A percentile compares a stretch with the other conserved stretches of the same genome.
Conservation (phyloP, 192 early-diverging fungal genomes). For the Coemansia sp. region DNA sequence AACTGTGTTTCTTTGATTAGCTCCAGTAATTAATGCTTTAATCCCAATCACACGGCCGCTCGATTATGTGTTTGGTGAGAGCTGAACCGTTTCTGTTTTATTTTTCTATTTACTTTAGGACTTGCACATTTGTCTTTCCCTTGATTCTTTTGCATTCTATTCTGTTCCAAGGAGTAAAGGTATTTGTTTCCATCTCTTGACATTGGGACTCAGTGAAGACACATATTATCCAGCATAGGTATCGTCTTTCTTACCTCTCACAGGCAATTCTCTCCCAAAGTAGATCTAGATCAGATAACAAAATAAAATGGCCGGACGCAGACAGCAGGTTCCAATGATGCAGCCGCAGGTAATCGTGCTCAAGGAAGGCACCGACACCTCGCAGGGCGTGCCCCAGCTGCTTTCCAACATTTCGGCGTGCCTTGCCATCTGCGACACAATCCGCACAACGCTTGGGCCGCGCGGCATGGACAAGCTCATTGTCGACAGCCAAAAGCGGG, state of each 20-base stretch:
- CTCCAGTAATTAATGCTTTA: no score
- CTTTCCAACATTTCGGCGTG: conserved; percentile 98
- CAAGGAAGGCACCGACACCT: conserved; percentile 97
- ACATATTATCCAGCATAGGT: no score
- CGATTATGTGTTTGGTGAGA: no score
- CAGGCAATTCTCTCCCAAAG: neutral
- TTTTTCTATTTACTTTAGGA: neutral
- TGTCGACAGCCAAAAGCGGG: conserved; percentile 86
- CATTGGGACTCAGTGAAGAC: no score
- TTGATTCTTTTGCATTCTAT: neutral
- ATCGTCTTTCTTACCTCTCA: no score
- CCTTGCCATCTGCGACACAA: conserved; percentile 89
- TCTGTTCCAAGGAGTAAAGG: neutral
- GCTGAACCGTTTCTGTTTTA: neutral
- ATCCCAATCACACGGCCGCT: no score
- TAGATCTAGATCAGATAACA: neutral
- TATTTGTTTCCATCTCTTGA: neutral
- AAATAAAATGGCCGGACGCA: conserved; percentile 45
- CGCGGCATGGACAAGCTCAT: conserved; percentile 99
- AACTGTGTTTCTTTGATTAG: no score
- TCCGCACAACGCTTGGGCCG: conserved; percentile 95
- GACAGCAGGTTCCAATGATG: conserved; percentile 56
- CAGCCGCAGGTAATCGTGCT: conserved; percentile 99
- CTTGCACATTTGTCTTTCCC: neutral
- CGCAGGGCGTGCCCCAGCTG: conserved; percentile 96